Conservation (phyloP, 352 stramenopile species). For the Phytopythium litorale region DNA sequence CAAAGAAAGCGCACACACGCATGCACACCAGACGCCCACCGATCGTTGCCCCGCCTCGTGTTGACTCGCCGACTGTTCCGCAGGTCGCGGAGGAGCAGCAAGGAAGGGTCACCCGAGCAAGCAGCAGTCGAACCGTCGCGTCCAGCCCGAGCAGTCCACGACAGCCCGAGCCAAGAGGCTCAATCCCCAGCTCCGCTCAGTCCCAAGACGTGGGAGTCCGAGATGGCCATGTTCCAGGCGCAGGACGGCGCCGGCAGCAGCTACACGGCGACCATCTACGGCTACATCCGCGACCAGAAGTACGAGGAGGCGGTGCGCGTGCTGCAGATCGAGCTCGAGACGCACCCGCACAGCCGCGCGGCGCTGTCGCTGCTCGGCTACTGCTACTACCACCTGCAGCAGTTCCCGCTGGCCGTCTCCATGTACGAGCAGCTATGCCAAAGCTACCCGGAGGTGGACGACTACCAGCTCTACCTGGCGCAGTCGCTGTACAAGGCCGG, state of each 20-base stretch:
- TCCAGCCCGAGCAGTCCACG: background rate
- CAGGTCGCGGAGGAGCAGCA: background rate
- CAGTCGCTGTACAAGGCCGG: constrained; percentile 93
- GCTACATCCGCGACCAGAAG: constrained; percentile 92
- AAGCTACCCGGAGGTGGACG: constrained; percentile 91
- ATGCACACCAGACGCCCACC: background rate
- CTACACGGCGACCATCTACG: constrained; percentile 95
- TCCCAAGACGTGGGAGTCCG: background rate
- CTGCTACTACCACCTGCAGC: constrained; percentile 96
- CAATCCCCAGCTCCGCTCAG: no score
- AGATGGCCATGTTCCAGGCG: constrained; percentile 53
- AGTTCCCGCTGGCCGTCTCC: constrained; percentile 87
- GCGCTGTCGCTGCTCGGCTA: constrained; percentile 95
- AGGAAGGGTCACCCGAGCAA: background rate
- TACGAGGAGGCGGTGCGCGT: constrained; percentile 92
- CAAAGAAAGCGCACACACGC: background rate
- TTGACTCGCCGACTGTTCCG: background rate
- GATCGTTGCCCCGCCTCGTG: background rate
- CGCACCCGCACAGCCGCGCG: constrained; percentile 90
- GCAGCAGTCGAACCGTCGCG: background rate
- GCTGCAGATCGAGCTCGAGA: constrained; percentile 91
- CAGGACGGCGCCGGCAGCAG: constrained; percentile 59
- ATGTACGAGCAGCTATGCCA: constrained; percentile 95
- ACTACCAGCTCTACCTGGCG: constrained; percentile 96
- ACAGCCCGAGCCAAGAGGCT: background rate